Percentiles rank a stretch among this genome's conserved stretches.
Evolutionary conservation across 176 grass and related monocot species (phyloP).

Genomic region (Puccinellia tenuiflora): DNA sequence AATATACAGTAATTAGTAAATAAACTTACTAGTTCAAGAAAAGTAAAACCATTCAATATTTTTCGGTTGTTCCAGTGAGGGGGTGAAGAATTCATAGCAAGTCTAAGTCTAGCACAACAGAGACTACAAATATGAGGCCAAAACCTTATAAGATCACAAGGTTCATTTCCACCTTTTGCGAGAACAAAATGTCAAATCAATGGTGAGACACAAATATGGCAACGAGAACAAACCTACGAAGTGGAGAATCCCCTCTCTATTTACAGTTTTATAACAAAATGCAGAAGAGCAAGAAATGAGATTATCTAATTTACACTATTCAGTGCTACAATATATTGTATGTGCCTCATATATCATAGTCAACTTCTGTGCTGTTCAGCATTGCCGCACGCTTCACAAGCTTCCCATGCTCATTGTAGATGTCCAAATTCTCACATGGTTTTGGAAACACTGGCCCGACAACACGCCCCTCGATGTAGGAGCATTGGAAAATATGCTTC

Average conservation of each 20-base stretch:
- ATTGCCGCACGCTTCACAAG: constrained; percentile 41
- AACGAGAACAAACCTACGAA: constrained; percentile 14
- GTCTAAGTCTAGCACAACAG: background rate
- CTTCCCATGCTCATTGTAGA: constrained; percentile 45
- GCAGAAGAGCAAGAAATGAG: background rate
- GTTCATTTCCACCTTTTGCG: background rate
- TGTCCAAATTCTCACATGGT: constrained; percentile 77
- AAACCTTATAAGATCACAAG: background rate
- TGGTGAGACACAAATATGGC: constrained; percentile 14
- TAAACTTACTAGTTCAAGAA: background rate
- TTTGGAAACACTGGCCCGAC: constrained; percentile 63
- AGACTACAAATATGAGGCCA: background rate
- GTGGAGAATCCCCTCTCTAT: constrained; percentile 29
- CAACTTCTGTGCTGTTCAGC: constrained; percentile 58
- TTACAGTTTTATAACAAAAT: constrained; percentile 23
- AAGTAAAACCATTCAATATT: background rate
- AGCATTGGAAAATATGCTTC: constrained; percentile 94
- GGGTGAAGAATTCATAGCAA: background rate
- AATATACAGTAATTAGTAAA: background rate
- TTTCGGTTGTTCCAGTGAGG: background rate
- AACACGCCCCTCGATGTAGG: constrained; percentile 57
- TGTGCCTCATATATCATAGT: constrained; percentile 74
- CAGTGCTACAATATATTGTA: background rate
- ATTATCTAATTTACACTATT: background rate
- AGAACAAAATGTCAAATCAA: constrained; percentile 11